phyloP scores from a whole-genome alignment of 2,329 filamentous ascomycete species.

The Ceratocystis diversiconidia region DNA sequence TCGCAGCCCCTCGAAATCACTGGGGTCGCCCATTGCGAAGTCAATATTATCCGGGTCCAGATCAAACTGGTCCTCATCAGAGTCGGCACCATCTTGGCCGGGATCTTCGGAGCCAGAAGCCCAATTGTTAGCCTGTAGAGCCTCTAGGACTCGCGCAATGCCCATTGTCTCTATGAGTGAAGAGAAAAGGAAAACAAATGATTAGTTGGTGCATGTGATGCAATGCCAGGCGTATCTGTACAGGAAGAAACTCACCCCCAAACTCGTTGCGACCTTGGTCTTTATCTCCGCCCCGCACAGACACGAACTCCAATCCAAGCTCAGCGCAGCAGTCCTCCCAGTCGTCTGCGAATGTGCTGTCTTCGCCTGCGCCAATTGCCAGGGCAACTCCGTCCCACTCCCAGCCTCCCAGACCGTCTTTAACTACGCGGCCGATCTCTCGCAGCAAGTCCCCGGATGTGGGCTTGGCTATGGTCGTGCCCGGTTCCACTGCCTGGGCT shows the following conservation, averaged over 20 bases:
- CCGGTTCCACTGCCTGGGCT: background rate
- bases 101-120: constrained; percentile 23
- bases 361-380: constrained; percentile 40
- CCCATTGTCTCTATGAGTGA: constrained; percentile 40
- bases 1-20: constrained; percentile 39
- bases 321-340: constrained; percentile 49
- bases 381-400: constrained; percentile 51
- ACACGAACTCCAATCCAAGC: constrained; percentile 48
- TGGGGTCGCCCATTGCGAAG: constrained; percentile 33
- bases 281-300: constrained; percentile 30
- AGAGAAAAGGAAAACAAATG: background rate
- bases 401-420: constrained; percentile 44
- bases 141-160: constrained; percentile 44
- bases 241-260: constrained; percentile 34
- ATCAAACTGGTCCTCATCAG: constrained; percentile 24
- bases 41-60: constrained; percentile 35
- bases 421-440: constrained; percentile 41
- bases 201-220: background rate
- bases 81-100: constrained; percentile 23
- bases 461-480: constrained; percentile 22
- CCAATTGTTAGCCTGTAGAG: constrained; percentile 54
- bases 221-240: background rate
- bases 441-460: constrained; percentile 31
- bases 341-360: constrained; percentile 33
- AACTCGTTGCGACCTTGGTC: constrained; percentile 39